phyloP scores from a whole-genome alignment of 352 stramenopile species.

The Phytopythium vexans region DNA sequence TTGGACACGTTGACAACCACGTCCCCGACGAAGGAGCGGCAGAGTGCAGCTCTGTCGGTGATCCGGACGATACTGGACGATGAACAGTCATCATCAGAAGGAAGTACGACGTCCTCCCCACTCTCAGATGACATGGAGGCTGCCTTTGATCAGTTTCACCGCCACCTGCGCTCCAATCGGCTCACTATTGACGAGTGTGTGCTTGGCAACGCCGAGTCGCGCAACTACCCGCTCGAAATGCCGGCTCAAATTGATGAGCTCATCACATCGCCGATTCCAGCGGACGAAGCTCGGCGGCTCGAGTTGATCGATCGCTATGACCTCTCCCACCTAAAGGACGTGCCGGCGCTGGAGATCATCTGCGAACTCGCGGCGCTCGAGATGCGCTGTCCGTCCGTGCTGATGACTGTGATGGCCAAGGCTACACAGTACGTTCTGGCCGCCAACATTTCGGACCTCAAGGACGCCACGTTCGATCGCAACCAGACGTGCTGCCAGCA shows the following conservation, averaged over 20 bases:
- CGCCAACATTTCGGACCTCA: neutral
- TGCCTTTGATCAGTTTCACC: neutral
- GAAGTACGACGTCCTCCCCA: neutral
- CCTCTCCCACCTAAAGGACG: slow-evolving; percentile 13
- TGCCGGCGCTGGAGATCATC: slow-evolving; percentile 6
- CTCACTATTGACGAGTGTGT: slow-evolving; percentile 4
- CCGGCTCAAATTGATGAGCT: neutral
- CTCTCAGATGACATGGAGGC: neutral
- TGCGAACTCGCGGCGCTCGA: slow-evolving; percentile 2
- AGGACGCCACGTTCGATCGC: slow-evolving; percentile 10
- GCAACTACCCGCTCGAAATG: slow-evolving; percentile 5
- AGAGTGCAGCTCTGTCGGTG: slow-evolving; percentile 1
- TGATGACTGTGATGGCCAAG: too few relatives aligned
- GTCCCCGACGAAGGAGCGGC: neutral
- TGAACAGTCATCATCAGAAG: neutral
- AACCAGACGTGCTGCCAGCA: slow-evolving; percentile 39
- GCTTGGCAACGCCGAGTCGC: neutral
- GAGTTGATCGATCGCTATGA: slow-evolving; percentile 13
- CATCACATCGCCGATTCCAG: slow-evolving; percentile 11
- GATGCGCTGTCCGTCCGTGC: neutral
- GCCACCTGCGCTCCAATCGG: neutral
- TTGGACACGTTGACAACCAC: neutral
- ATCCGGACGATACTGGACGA: neutral
- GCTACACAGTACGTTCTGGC: neutral
- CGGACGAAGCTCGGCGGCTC: slow-evolving; percentile 19